Percentiles rank a stretch among this genome's conserved stretches.
phyloP scores from a whole-genome alignment of 208 protist species.

The Phytomonas sp. region DNA sequence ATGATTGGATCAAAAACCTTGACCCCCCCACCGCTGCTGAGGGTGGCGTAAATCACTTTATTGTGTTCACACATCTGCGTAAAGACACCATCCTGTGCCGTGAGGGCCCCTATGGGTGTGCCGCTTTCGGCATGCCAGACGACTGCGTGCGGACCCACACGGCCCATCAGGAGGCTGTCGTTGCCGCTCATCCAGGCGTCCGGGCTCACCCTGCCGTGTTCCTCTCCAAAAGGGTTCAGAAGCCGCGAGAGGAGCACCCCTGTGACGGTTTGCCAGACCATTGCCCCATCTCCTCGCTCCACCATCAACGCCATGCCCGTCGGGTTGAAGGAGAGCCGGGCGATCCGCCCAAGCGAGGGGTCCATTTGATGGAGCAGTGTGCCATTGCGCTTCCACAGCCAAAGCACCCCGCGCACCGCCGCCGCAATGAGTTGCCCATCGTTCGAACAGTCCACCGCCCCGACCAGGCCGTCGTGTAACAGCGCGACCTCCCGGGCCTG shows the following conservation, averaged over 20 bases:
- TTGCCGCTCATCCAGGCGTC: not conserved
- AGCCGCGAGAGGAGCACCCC: slow-evolving; percentile 29
- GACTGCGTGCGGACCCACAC: slow-evolving; percentile 29
- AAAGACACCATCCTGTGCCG: slow-evolving; percentile 37
- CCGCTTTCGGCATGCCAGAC: slow-evolving; percentile 54
- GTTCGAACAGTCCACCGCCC: slow-evolving; percentile 33
- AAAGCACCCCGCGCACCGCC: slow-evolving; percentile 45
- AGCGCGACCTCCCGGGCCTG: slow-evolving; percentile 28
- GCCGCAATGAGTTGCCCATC: slow-evolving; percentile 60
- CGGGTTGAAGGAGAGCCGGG: slow-evolving; percentile 43
- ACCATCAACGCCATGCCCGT: slow-evolving; percentile 45
- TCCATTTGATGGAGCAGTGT: slow-evolving; percentile 62
- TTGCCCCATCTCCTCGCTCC: slow-evolving; percentile 36
- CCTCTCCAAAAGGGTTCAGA: slow-evolving; percentile 20
- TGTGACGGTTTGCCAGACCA: slow-evolving; percentile 56
- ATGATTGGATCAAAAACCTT: slow-evolving; percentile 28
- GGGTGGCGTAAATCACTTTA: slow-evolving; percentile 34
- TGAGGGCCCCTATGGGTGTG: slow-evolving; percentile 36
- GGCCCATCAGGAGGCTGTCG: slow-evolving; percentile 25
- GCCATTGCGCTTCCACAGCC: slow-evolving; percentile 56
- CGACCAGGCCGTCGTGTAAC: slow-evolving; percentile 48
- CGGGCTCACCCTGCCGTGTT: slow-evolving; percentile 6
- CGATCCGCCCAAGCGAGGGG: slow-evolving; percentile 41
- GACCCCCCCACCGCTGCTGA: slow-evolving; percentile 38
- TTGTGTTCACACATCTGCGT: slow-evolving; percentile 41